Evolutionary conservation across 768 basidiomycete genomes (phyloP).

Genomic region (Rhodosporidiobolus sp.): DNA sequence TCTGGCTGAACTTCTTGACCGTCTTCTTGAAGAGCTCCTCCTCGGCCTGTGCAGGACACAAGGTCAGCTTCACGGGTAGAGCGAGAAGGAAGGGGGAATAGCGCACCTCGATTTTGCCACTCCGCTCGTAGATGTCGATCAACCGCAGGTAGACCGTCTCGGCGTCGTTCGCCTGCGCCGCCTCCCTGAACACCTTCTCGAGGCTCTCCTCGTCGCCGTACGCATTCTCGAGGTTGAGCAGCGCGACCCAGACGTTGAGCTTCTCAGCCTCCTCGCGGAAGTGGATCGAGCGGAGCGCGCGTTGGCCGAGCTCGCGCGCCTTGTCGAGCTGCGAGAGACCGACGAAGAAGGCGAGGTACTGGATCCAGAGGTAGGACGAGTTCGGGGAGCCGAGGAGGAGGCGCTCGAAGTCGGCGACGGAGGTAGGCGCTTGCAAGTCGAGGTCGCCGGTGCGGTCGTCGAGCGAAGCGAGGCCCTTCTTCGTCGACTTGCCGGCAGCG

Average conservation of each 20-base stretch:
- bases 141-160: slow-evolving; percentile 83
- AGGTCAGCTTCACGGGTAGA: background rate
- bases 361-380: slow-evolving; percentile 96
- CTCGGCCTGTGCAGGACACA: slow-evolving; percentile 63
- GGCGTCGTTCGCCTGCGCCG: slow-evolving; percentile 82
- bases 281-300: slow-evolving; percentile 79
- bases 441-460: slow-evolving; percentile 69
- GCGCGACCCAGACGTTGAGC: slow-evolving; percentile 93
- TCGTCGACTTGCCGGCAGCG: slow-evolving; percentile 58
- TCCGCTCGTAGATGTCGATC: slow-evolving; percentile 77
- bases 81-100: background rate
- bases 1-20: slow-evolving; percentile 89
- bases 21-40: slow-evolving; percentile 85
- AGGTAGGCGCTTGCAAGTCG: slow-evolving; percentile 79
- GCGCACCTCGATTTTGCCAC: slow-evolving; percentile 72
- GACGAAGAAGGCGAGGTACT: slow-evolving; percentile 98
- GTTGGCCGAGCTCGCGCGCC: slow-evolving; percentile 78
- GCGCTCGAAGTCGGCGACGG: slow-evolving; percentile 91
- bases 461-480: slow-evolving; percentile 28
- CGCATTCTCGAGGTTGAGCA: slow-evolving; percentile 88
- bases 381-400: slow-evolving; percentile 88
- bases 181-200: slow-evolving; percentile 83
- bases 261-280: slow-evolving; percentile 96
- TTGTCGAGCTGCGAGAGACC: slow-evolving; percentile 96
- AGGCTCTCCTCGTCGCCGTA: slow-evolving; percentile 81